These are phyloP conservation scores for Batrachochytrium dendrobatidis DNA, from an alignment of 371 early-diverging fungal genomes.

Conservation along the genomic window DNA sequence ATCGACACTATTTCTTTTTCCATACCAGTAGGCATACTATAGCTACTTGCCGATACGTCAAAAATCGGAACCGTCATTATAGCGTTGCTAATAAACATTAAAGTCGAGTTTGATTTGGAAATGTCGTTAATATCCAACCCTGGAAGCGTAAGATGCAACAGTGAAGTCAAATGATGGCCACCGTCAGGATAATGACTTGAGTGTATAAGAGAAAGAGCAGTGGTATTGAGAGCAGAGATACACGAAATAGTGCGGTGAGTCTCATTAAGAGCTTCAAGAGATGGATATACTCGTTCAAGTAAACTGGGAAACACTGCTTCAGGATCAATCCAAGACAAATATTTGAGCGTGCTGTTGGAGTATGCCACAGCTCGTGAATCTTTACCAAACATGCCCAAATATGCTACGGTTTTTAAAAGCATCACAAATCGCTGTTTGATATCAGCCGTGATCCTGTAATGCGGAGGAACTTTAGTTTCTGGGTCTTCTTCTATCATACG, in stretches of 20 bases:
- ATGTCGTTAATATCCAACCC: slow-evolving; percentile 90
- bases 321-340: slow-evolving; percentile 71
- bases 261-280: slow-evolving; percentile 80
- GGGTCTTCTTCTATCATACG: slow-evolving; percentile 36
- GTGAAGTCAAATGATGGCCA: slow-evolving; percentile 67
- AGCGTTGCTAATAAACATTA: slow-evolving; percentile 67
- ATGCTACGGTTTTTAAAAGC: slow-evolving; percentile 31
- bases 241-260: slow-evolving; percentile 82
- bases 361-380: slow-evolving; percentile 58
- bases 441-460: slow-evolving; percentile 51
- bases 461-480: slow-evolving; percentile 54
- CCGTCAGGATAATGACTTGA: slow-evolving; percentile 72
- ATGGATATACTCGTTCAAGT: slow-evolving; percentile 74
- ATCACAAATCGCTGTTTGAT: slow-evolving; percentile 51
- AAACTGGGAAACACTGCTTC: slow-evolving; percentile 69
- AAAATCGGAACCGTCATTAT: slow-evolving; percentile 56
- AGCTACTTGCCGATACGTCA: slow-evolving; percentile 36
- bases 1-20: slow-evolving; percentile 38
- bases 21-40: slow-evolving; percentile 32
- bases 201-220: slow-evolving; percentile 61
- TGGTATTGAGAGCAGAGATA: slow-evolving; percentile 58
- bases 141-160: slow-evolving; percentile 70
- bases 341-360: slow-evolving; percentile 63
- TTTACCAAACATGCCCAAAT: slow-evolving; percentile 74
- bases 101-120: slow-evolving; percentile 62